Evolutionary conservation across 306 rosid genomes (phyloP), one percentile per base, ranked within the genome.

Genomic region (Trifolium dubium): DNA sequence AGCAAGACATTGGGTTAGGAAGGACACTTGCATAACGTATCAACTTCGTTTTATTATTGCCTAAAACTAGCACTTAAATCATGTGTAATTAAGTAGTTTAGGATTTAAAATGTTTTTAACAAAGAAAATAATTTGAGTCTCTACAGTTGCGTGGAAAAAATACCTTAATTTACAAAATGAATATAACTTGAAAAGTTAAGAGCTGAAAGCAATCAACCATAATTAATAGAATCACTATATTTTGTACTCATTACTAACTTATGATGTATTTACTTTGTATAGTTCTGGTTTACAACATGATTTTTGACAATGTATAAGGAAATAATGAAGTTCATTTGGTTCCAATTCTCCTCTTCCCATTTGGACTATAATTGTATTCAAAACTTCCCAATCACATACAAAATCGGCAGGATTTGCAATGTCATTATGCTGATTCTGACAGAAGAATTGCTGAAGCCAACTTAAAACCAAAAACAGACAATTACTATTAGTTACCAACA

Each of bases 261-360:
- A 35, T 60, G 46, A 50, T 47, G 79, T 72, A 32, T 72, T 11
- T 51, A 43, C 39, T 68, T 64, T 12, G 62, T 13, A 31, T 51
- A 61, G 68, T 67, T 61, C 75, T 82, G 50, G 8, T 77, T 72
- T 73, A 69, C 82, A 77, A 28, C 28, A 23, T 67, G 82, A 77
- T 31, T 75, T 58, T 29, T 11, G 47, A 53, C 35, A 61, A 65
- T 60, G 65, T 34, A 29, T 56, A 67, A 66, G 65, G 74, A 70
- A 64, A 72, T 35, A 61, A 64, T 41, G 67, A 50, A 39, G 66
- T 64, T 62, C 68, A 60, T 47, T 55, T 62, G 40, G 79, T 39
- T 77, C 34, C 70, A 44, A 71, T 44, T 61, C 75, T 53, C 82
- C 56, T 70, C 32, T 18, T 80, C 69, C 51, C 54, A 63, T 67